phyloP scores from a whole-genome alignment of 106 monocot genomes.

The Iris macrosiphon region DNA sequence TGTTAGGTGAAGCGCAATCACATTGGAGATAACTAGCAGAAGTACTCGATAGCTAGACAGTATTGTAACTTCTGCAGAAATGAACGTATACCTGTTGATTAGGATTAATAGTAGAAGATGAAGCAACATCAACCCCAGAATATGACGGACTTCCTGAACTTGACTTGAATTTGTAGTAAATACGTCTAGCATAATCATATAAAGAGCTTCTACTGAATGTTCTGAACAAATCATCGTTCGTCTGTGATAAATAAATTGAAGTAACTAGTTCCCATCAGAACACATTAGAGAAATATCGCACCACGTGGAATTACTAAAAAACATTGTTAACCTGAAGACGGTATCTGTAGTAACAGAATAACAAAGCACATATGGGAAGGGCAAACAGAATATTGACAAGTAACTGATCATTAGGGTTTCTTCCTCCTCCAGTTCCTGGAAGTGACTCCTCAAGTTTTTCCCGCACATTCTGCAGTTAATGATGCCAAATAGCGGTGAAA shows the following conservation, averaged over 20 bases:
- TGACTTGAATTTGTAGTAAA: constrained; percentile 39
- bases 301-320: not conserved
- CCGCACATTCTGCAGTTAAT: constrained; percentile 50
- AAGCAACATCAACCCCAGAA: constrained; percentile 43
- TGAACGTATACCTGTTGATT: constrained; percentile 55
- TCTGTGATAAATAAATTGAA: constrained; percentile 22
- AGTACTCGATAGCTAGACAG: no score
- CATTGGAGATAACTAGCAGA: no score
- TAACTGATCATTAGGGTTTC: constrained; percentile 46
- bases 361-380: constrained; percentile 43
- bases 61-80: not conserved
- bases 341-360: constrained; percentile 47
- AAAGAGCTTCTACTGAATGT: constrained; percentile 29
- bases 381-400: constrained; percentile 51
- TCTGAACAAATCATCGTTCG: constrained; percentile 24
- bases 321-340: constrained; percentile 42
- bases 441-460: constrained; percentile 64
- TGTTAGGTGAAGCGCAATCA: no score
- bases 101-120: constrained; percentile 40
- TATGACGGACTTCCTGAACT: constrained; percentile 45
- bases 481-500: no score
- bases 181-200: constrained; percentile 46
- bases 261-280: not conserved
- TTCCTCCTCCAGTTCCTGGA: constrained; percentile 87
- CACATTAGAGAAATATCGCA: not conserved